These are phyloP conservation scores for Crithidia mellificae DNA, from an alignment of 208 protist species.

Conservation along the genomic window DNA sequence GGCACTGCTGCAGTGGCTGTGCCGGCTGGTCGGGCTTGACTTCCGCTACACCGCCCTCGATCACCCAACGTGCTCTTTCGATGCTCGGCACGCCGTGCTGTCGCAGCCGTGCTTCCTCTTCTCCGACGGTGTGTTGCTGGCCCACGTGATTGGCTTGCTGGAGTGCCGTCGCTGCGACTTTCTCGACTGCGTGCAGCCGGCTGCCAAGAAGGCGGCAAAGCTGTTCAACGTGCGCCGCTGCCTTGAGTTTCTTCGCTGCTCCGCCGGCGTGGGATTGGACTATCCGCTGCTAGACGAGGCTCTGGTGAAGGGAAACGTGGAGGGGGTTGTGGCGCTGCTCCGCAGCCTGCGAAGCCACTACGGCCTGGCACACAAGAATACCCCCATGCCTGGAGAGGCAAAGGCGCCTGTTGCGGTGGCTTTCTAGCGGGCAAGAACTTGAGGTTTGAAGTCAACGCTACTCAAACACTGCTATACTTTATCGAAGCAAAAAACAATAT, in stretches of 20 bases:
- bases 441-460: no score
- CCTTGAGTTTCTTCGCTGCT: slow-evolving; percentile 59
- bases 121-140: slow-evolving; percentile 77
- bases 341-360: slow-evolving; percentile 27
- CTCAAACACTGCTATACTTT: no score
- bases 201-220: slow-evolving; percentile 55
- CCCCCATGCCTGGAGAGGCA: no score
- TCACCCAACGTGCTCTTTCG: slow-evolving; percentile 40
- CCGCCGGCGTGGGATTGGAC: slow-evolving; percentile 40
- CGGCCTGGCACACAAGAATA: background rate
- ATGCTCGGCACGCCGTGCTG: slow-evolving; percentile 3
- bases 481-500: no score
- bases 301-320: slow-evolving; percentile 44
- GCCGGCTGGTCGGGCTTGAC: slow-evolving; percentile 38
- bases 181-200: slow-evolving; percentile 65
- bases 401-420: background rate
- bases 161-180: slow-evolving; percentile 63
- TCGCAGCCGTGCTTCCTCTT: slow-evolving; percentile 49
- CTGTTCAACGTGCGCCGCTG: slow-evolving; percentile 76
- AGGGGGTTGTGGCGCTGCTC: slow-evolving; percentile 52
- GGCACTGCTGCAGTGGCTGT: slow-evolving; percentile 57
- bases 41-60: slow-evolving; percentile 63
- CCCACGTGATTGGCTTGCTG: slow-evolving; percentile 56
- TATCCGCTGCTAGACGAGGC: slow-evolving; percentile 55
- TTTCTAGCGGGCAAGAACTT: no score